phyloP scores from a whole-genome alignment of 1,284 basidiomycete species.

The Austropuccinia psidii region DNA sequence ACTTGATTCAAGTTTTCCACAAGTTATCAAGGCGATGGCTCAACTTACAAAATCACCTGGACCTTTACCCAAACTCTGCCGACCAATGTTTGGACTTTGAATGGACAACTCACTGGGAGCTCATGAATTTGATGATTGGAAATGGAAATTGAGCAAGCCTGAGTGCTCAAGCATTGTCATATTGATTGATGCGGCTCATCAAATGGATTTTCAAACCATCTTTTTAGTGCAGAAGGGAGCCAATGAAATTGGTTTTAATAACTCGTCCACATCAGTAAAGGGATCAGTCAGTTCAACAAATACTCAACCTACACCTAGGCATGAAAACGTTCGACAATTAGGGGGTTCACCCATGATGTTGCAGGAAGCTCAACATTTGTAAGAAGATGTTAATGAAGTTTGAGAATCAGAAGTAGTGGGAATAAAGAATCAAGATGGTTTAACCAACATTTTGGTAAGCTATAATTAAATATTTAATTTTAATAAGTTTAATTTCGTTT shows the following conservation, averaged over 20 bases:
- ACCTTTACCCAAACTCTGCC: slow-evolving; percentile 39
- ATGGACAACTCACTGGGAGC: slow-evolving; percentile 42
- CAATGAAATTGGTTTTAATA: slow-evolving; percentile 1
- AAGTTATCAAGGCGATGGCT: slow-evolving; percentile 46
- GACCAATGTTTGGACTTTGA: slow-evolving; percentile 39
- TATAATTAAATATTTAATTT: no score
- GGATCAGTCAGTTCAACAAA: not conserved
- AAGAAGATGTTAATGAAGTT: no score
- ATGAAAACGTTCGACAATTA: slow-evolving; percentile 7
- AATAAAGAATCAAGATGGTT: no score
- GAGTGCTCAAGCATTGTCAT: not conserved
- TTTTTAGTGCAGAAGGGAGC: slow-evolving; percentile 22
- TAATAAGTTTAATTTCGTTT: no score
- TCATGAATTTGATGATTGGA: slow-evolving; percentile 36
- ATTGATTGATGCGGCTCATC: not conserved
- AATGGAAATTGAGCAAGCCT: slow-evolving; percentile 27
- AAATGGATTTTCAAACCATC: slow-evolving; percentile 14
- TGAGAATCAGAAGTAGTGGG: no score
- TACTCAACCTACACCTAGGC: slow-evolving; percentile 8
- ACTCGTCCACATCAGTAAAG: not conserved
- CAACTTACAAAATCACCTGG: slow-evolving; percentile 43
- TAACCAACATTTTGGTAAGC: no score
- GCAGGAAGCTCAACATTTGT: not conserved
- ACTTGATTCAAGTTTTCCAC: slow-evolving; percentile 59
- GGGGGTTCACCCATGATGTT: not conserved